Base-by-base conservation (phyloP, 495 filamentous ascomycete genomes). In the Annulohypoxylon nitens region DNA sequence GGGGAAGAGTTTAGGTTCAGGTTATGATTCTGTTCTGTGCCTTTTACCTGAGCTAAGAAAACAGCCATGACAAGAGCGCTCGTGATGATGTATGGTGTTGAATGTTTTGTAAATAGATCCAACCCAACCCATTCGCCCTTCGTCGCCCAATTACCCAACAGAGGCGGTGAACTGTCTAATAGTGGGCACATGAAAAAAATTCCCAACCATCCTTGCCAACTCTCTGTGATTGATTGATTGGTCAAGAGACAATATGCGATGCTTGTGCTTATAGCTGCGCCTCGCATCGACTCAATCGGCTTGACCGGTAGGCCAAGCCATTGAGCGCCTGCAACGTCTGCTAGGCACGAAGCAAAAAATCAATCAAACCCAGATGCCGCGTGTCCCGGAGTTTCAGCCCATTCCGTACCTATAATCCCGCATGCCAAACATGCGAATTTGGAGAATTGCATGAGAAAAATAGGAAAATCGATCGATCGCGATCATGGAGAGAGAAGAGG, bases 41-140 rank as follows among this genome's bases (percentile, higher is more conserved):
- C 33, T 33, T 41, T 39, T 59, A 45, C 34, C 48, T 53, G 34
- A 55, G 64, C 55, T 30, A 41, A 41, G 54, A 26, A 53, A 61
- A 47, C 16, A 33, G 30, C 26, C 36, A 30, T 10, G 26, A 58
- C 8, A 41, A 41, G n/a, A 12, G 11, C 16, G 18, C 26, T 64
- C 36, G 48, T 36, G 70, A 68, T 73, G 64, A 60, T 67, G 53
- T 43, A 14, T 73, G 70, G 64, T 69, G 64, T 68, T 73, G 70
- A 64, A 30, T 20, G 34, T 33, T 20, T 50, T 51, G 48, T 51
- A 33, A 55, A 69, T 68, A 67, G 33, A 50, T 14, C 20, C 23
- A 34, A 61, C 50, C 20, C 37, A 64, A 33, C 20, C 55, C 54
- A 60, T 50, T 34, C 45, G n/a, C 4, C 48, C 34, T 18, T 39